Evolutionary conservation across 2,329 filamentous ascomycete species (phyloP), one percentile per base, ranked within the genome.

Genomic region (Pestalotiopsis sp.): DNA sequence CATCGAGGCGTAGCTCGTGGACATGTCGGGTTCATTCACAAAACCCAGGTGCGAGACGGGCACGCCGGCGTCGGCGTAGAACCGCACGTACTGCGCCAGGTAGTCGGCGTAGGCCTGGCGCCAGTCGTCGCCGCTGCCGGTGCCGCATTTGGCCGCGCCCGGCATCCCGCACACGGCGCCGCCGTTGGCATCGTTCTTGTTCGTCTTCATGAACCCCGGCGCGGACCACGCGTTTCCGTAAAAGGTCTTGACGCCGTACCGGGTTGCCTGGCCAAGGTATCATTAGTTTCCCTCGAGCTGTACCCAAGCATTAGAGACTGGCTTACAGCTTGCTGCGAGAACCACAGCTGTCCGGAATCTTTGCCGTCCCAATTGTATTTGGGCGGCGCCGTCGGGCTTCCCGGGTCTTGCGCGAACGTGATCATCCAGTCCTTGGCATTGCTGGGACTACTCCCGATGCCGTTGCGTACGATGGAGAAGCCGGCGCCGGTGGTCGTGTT

Each of bases 1-100:
- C 85, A 87, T 87, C 5, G 79, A 81, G 12, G 84, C 84, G 70
- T 85, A 84, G 36, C 57, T 71, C 56, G 67, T 69, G 31, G 73
- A 79, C 41, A 67, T 20, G 45, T 76, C 73, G 7, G 75, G 75
- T 61, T 77, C 75, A 61, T 77, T 77, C 45, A 76, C 66, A 45
- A 73, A 76, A 11, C 75, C 75, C 4, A 77, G 64, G 64, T 74
- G 72, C 23, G 59, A 68, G 67, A 67, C 52, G 27, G 68, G 59
- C 23, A 49, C 69, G 12, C 49, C 58, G 68, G 45, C 59, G 31
- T 69, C 25, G 40, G 56, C 66, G 70, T 81, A 82, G n/a, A 76
- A 76, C 68, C 77, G 73, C 67, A 82, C 74, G 71, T 80, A 80
- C 72, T 78, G 73, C 49, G 80, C 77, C 49, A 82, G 71, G 68